These are phyloP conservation scores for Warburgia ugandensis DNA, from an alignment of 164 flowering plant species.

Conservation along the genomic window DNA sequence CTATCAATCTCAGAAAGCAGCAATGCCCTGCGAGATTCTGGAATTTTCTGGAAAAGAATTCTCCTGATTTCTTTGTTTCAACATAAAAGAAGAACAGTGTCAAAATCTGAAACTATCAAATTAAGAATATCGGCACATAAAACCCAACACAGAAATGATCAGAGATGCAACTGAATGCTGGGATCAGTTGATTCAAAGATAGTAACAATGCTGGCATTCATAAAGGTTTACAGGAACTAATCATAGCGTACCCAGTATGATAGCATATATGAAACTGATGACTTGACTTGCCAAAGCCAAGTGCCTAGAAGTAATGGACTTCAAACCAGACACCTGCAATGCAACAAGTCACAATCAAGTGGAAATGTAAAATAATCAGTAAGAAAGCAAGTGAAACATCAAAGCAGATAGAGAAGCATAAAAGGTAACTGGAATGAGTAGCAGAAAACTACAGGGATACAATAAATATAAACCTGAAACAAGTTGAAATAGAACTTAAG, in stretches of 20 bases:
- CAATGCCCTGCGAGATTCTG: constrained; percentile 66
- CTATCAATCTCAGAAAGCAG: constrained; percentile 73
- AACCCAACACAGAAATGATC: neutral
- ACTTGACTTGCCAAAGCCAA: constrained; percentile 98
- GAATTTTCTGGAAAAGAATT: constrained; percentile 69
- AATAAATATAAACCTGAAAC: too few species aligned
- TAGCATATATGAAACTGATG: constrained; percentile 63
- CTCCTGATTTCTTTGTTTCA: constrained; percentile 56
- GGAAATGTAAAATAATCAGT: neutral
- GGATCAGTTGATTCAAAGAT: neutral
- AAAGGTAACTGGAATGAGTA: neutral
- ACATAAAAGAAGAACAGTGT: constrained; percentile 14
- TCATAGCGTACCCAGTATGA: constrained; percentile 74
- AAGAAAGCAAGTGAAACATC: too few species aligned
- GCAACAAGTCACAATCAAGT: too few species aligned
- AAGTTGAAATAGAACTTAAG: too few species aligned
- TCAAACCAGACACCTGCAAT: constrained; percentile 93
- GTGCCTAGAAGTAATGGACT: constrained; percentile 92
- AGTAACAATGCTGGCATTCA: neutral
- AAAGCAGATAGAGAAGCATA: neutral
- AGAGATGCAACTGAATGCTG: too few species aligned
- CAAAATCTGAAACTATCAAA: constrained; percentile 4
- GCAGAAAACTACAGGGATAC: neutral
- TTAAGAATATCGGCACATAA: neutral
- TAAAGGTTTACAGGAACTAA: neutral